phyloP scores from a whole-genome alignment of 129 eudicot genomes.

The Mikania micrantha region DNA sequence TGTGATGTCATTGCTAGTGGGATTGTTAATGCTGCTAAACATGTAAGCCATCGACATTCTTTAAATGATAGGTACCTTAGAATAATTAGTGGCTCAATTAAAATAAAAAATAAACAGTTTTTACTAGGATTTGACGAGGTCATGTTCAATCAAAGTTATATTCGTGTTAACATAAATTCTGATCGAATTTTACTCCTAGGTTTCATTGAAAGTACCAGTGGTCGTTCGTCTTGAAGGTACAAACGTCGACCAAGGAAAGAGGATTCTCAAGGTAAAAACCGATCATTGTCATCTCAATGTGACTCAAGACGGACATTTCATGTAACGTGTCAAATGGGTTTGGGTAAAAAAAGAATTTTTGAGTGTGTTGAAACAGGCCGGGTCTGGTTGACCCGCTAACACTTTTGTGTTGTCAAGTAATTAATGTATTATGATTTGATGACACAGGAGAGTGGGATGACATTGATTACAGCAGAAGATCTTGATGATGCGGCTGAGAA shows the following conservation, averaged over 20 bases:
- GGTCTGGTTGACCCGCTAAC: background rate
- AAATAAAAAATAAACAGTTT: background rate
- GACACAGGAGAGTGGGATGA: conserved; percentile 90
- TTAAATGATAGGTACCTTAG: background rate
- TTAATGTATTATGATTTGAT: background rate
- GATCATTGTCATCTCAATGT: background rate
- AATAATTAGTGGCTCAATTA: background rate
- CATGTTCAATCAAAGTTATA: background rate
- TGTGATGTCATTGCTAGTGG: conserved; percentile 98
- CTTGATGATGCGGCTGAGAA: conserved; percentile 96
- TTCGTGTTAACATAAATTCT: background rate
- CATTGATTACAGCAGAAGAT: conserved; percentile 87
- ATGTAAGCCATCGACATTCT: conserved; percentile 34
- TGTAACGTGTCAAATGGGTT: background rate
- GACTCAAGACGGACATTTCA: background rate
- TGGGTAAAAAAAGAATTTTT: background rate
- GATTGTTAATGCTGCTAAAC: conserved; percentile 95
- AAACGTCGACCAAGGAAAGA: conserved; percentile 95
- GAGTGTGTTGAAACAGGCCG: background rate
- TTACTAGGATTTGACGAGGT: background rate
- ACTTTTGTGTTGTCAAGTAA: background rate
- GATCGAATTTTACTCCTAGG: conserved; percentile 40
- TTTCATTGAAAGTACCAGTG: conserved; percentile 84
- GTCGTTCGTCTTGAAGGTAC: conserved; percentile 97
- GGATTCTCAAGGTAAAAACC: conserved; percentile 77